Conservation (phyloP, 345 rosid species). For the Rhizophora apiculata region DNA sequence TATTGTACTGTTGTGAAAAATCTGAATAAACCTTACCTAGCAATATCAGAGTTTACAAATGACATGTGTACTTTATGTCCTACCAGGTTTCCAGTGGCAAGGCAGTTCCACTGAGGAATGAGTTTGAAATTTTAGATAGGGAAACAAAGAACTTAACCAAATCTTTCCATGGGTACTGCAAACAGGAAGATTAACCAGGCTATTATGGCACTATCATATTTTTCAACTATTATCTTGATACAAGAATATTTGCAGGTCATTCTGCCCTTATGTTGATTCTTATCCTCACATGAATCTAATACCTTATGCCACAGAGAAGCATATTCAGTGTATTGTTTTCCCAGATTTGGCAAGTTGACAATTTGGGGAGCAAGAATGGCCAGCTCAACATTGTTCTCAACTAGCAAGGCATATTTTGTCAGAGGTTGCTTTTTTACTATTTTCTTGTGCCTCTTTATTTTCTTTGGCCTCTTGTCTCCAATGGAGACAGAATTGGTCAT, state of each 20-base stretch:
- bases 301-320: constrained; percentile 13
- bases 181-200: constrained; percentile 44
- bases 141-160: constrained; percentile 47
- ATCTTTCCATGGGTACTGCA: constrained; percentile 36
- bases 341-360: constrained; percentile 66
- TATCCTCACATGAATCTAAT: constrained; percentile 12
- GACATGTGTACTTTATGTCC: constrained; percentile 14
- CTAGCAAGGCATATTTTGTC: constrained; percentile 58
- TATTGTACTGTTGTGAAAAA: neutral
- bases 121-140: constrained; percentile 46
- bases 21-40: too few species aligned
- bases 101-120: constrained; percentile 39
- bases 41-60: neutral
- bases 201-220: constrained; percentile 36
- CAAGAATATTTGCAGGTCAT: constrained; percentile 62
- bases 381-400: constrained; percentile 51
- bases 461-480: constrained; percentile 2
- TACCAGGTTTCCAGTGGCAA: constrained; percentile 45
- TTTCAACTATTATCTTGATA: constrained; percentile 40
- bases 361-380: constrained; percentile 41
- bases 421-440: constrained; percentile 51
- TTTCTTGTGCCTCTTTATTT: constrained; percentile 1
- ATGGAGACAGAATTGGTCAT: neutral
- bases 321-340: constrained; percentile 25
- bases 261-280: constrained; percentile 20